Conservation (phyloP, 75 land plant genomes). For the Cunninghamia lanceolata region DNA sequence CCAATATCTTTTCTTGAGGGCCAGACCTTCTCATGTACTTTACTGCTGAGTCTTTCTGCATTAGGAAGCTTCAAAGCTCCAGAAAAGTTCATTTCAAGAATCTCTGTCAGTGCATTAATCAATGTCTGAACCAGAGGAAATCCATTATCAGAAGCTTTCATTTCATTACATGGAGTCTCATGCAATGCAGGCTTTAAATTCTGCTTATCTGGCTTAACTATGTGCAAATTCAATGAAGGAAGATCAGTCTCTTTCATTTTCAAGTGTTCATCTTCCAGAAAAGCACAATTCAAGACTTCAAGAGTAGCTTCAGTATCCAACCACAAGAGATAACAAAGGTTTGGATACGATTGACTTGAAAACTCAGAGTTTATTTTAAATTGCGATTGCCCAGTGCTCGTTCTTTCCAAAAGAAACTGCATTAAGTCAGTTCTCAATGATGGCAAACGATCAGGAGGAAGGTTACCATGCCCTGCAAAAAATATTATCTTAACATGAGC, state of each 20-base stretch:
- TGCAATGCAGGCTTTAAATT: neutral
- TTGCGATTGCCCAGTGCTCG: slow-evolving; percentile 23
- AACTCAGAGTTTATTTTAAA: slow-evolving; percentile 21
- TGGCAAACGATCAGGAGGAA: slow-evolving; percentile 63
- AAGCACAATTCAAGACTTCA: slow-evolving; percentile 78
- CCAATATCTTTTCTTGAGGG: slow-evolving; percentile 63
- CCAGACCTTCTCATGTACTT: slow-evolving; percentile 44
- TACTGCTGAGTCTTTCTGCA: slow-evolving; percentile 10
- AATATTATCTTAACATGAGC: neutral
- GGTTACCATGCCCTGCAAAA: slow-evolving; percentile 79
- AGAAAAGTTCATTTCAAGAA: slow-evolving; percentile 40
- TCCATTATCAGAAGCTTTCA: slow-evolving; percentile 12
- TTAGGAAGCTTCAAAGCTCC: slow-evolving; percentile 13
- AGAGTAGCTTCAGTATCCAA: slow-evolving; percentile 90
- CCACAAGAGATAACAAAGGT: slow-evolving; percentile 68
- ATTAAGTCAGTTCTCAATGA: slow-evolving; percentile 68
- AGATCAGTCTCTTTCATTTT: slow-evolving; percentile 15
- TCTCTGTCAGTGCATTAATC: slow-evolving; percentile 52
- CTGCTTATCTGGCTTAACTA: slow-evolving; percentile 5
- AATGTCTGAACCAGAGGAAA: slow-evolving; percentile 45
- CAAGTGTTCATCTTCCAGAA: slow-evolving; percentile 40
- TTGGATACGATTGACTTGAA: slow-evolving; percentile 39
- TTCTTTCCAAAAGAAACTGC: slow-evolving; percentile 70
- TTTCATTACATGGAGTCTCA: neutral
- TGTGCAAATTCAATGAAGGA: slow-evolving; percentile 19